phyloP scores from a whole-genome alignment of 1,284 basidiomycete genomes.

The Volvariella volvacea region DNA sequence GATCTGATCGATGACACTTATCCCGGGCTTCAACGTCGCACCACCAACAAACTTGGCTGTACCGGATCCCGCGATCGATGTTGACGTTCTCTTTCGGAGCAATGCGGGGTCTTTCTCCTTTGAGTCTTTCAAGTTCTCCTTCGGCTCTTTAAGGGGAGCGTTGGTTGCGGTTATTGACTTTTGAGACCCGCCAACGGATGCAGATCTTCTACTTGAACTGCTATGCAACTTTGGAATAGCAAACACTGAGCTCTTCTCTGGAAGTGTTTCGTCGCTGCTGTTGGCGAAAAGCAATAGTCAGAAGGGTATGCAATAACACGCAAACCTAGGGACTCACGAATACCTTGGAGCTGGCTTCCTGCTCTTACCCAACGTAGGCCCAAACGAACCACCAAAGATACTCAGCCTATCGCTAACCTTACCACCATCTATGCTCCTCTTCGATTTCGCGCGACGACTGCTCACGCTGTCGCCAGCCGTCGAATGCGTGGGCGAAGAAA shows the following conservation, averaged over 20 bases:
- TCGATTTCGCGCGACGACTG: constrained; percentile 29
- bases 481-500: neutral
- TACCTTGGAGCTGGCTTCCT: constrained; percentile 79
- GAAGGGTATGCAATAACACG: constrained; percentile 4
- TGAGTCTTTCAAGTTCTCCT: constrained; percentile 11
- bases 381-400: constrained; percentile 66
- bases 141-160: no score
- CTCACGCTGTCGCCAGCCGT: constrained; percentile 20
- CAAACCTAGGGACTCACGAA: constrained; percentile 36
- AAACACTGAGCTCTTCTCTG: constrained; percentile 31
- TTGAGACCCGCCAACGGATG: constrained; percentile 17
- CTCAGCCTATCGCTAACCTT: constrained; percentile 57
- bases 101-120: constrained; percentile 18
- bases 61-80: constrained; percentile 17
- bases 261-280: constrained; percentile 15
- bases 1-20: constrained; percentile 81
- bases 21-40: constrained; percentile 39
- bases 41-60: constrained; percentile 7
- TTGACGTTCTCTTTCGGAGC: constrained; percentile 47
- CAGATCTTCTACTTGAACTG: constrained; percentile 31
- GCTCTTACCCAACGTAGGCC: constrained; percentile 50
- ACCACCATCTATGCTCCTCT: constrained; percentile 44
- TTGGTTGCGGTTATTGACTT: neutral
- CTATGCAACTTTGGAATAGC: constrained; percentile 45
- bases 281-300: constrained; percentile 8